Evolutionary conservation across 352 stramenopile species (phyloP).

Genomic region (Pythium oligandrum): DNA sequence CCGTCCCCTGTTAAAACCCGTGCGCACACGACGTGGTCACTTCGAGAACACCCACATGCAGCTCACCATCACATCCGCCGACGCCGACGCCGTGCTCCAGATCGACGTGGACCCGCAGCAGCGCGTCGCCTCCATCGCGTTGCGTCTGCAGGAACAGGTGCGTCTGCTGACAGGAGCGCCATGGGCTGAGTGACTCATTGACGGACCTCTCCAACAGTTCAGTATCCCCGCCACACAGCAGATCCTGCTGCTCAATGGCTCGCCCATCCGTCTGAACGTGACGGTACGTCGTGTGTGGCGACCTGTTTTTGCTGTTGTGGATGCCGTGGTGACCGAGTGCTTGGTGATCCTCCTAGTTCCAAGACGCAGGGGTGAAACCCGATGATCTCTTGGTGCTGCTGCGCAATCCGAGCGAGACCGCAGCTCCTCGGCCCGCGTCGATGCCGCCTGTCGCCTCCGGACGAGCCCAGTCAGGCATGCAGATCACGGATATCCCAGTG

Average conservation of each 20-base stretch:
- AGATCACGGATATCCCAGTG: slow-evolving; percentile 76
- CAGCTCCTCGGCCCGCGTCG: not conserved
- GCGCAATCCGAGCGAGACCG: slow-evolving; percentile 21
- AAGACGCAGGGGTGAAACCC: slow-evolving; percentile 59
- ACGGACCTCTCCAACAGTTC: slow-evolving; percentile 35
- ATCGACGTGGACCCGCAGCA: slow-evolving; percentile 48
- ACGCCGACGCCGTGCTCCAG: slow-evolving; percentile 53
- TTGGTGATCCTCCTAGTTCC: slow-evolving; percentile 35
- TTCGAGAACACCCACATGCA: slow-evolving; percentile 26
- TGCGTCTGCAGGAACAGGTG: slow-evolving; percentile 54
- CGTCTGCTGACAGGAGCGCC: not conserved
- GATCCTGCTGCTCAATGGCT: slow-evolving; percentile 61
- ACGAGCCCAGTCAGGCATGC: slow-evolving; percentile 52
- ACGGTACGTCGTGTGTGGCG: slow-evolving; percentile 29
- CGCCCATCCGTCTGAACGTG: slow-evolving; percentile 39
- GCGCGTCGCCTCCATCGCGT: slow-evolving; percentile 30
- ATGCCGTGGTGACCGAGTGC: not conserved
- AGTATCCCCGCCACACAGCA: slow-evolving; percentile 46
- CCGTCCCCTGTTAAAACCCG: too few relatives aligned
- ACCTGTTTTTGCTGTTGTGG: not conserved
- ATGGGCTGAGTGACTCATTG: not conserved
- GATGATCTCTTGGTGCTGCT: slow-evolving; percentile 73
- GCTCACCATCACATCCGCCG: slow-evolving; percentile 49
- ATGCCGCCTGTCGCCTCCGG: not conserved
- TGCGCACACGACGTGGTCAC: too few relatives aligned